Evolutionary conservation across 2,329 filamentous ascomycete genomes (phyloP).

Genomic region (Colletotrichum sp.): DNA sequence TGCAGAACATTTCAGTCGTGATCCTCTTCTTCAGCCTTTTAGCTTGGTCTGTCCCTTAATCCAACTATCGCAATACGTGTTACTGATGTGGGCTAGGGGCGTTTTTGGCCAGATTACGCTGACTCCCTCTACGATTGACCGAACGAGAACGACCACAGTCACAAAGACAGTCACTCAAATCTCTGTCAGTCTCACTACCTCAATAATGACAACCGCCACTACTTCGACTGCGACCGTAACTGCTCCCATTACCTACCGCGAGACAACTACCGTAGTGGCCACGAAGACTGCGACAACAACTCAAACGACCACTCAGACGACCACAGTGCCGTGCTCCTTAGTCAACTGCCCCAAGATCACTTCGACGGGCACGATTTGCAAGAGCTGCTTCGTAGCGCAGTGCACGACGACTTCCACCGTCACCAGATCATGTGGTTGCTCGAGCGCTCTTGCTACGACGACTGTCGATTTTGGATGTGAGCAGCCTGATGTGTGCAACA

Average conservation of each 20-base stretch:
- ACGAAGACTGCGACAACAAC: background rate
- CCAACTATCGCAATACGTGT: background rate
- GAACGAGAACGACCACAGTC: background rate
- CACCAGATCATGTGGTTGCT: conserved; percentile 35
- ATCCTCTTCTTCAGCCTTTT: background rate
- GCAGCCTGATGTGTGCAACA: conserved; percentile 8
- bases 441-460: conserved; percentile 30
- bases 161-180: background rate
- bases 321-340: background rate
- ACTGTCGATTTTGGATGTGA: conserved; percentile 31
- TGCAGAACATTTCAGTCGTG: background rate
- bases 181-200: background rate
- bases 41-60: background rate
- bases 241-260: background rate
- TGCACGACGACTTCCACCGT: conserved; percentile 33
- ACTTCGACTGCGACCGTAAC: background rate
- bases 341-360: conserved; percentile 37
- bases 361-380: conserved; percentile 31
- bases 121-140: conserved; percentile 5
- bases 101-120: background rate
- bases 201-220: background rate
- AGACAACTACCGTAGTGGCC: background rate
- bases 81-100: background rate
- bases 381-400: conserved; percentile 33
- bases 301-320: background rate